Base-by-base conservation (phyloP, 257 asterid species). In the Solanum sejunctum region DNA sequence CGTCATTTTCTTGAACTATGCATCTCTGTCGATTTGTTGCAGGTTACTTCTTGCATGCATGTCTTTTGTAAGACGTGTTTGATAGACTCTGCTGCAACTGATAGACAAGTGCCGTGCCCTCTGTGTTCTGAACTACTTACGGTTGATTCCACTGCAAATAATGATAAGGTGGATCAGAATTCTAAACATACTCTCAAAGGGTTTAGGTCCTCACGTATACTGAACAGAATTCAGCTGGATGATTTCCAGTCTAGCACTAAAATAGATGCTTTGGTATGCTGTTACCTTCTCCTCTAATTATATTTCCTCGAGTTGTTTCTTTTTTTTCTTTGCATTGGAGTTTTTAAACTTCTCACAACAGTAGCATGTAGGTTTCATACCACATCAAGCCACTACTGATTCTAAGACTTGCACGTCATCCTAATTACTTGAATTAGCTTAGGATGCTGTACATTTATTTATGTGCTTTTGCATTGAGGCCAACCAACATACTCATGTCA, bases 231-330 rank as follows among this genome's bases (percentile, higher is more conserved):
- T 84, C 90, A 85, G 87, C 92, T 95, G 17, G 86, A 89, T 60
- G 90, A 91, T 84, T 94, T 94, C 88, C 98, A 92, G 90, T 91
- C 97, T 26, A 95, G 98, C 85, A 95, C 99, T 77, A 95, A 95
- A 90, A 94, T 95, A 86, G 99, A 95, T 84, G 99, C 99, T 58
- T 87, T 96, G 97, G 99, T 94, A 91, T 86, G 93, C 87, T 41
- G 10, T 21, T 75, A 49, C n/a, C 61, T 75, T 23, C 60, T 72
- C 39, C 7, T 49, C 4, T 49, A 73, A 28, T 12, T 54, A 49
- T 23, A 75, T 49, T 75, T 75, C 61, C 45, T 75, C 10, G 10
- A 26, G 43, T 28, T 75, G 60, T 7, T 39, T 36, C 39, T 36
- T 13, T 36, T 75, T 49, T 45, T 16, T 4, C 1, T 49, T 45